A percentile compares a stretch with the other conserved stretches of the same genome.
phyloP scores from a whole-genome alignment of 2,329 filamentous ascomycete genomes.

The Basipetospora chlamydospora region DNA sequence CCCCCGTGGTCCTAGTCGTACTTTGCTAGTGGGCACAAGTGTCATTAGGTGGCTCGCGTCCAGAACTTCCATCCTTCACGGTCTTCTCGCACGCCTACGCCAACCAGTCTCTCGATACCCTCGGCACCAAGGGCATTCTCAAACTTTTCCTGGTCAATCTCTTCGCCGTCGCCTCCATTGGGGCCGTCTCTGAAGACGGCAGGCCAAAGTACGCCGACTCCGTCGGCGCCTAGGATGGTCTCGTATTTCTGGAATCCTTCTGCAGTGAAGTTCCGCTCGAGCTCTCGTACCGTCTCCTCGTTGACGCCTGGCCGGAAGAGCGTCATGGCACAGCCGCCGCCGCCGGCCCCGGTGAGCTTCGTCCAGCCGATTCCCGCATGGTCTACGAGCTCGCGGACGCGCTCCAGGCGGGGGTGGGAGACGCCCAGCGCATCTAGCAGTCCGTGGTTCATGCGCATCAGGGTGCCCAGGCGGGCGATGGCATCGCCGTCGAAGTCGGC shows the following conservation, averaged over 20 bases:
- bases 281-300: conserved; percentile 37
- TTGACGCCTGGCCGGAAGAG: conserved; percentile 57
- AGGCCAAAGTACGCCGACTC: conserved; percentile 87
- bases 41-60: no score
- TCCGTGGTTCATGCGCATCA: conserved; percentile 90
- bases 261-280: conserved; percentile 50
- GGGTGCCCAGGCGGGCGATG: conserved; percentile 56
- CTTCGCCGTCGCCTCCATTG: conserved; percentile 68
- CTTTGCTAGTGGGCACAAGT: no score
- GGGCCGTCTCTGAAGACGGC: conserved; percentile 75
- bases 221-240: conserved; percentile 82
- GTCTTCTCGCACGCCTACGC: conserved; percentile 54
- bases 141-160: conserved; percentile 79
- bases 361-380: conserved; percentile 88
- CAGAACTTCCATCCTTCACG: conserved; percentile 82
- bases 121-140: conserved; percentile 70
- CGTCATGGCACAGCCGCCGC: conserved; percentile 90
- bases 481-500: conserved; percentile 54
- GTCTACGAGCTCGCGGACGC: conserved; percentile 81
- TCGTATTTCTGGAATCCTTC: conserved; percentile 77
- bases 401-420: conserved; percentile 84
- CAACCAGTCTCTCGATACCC: conserved; percentile 76
- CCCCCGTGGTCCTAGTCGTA: no score
- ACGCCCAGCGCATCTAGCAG: conserved; percentile 82
- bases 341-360: conserved; percentile 89